Conservation (phyloP, 257 asterid species). For the Cynanchum wilfordii region DNA sequence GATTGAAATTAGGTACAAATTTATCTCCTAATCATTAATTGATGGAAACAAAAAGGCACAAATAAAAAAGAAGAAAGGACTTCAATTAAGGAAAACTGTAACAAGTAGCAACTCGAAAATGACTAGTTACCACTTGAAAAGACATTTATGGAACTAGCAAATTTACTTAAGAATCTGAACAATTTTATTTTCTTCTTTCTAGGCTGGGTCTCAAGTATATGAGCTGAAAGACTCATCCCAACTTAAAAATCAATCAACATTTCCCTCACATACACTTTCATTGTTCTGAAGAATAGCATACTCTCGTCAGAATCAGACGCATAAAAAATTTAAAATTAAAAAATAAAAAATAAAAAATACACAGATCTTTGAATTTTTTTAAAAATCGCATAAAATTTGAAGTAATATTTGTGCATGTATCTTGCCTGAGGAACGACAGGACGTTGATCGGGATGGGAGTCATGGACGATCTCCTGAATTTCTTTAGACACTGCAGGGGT, state of each 20-base stretch:
- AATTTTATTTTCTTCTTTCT: neutral
- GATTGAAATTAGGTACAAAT: neutral
- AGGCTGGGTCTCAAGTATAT: neutral
- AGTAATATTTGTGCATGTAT: neutral
- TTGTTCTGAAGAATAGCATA: neutral
- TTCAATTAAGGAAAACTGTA: neutral
- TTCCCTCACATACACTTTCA: neutral
- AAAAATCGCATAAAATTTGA: neutral
- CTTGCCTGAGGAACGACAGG: constrained; percentile 46
- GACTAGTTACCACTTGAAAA: neutral
- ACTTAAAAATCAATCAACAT: neutral
- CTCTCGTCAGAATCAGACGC: neutral
- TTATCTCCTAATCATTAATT: neutral
- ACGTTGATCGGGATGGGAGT: constrained; percentile 64
- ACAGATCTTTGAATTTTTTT: constrained; percentile 4
- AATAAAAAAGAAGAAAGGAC: neutral
- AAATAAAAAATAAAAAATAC: neutral
- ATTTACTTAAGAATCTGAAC: neutral
- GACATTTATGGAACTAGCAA: neutral
- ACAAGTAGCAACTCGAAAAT: neutral
- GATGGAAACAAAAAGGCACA: neutral
- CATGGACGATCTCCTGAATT: constrained; percentile 62
- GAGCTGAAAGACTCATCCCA: neutral
- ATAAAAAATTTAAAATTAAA: neutral
- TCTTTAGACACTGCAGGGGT: constrained; percentile 75